Evolutionary conservation across 768 basidiomycete genomes (phyloP).

Genomic region (Boletus vermiculosoides): DNA sequence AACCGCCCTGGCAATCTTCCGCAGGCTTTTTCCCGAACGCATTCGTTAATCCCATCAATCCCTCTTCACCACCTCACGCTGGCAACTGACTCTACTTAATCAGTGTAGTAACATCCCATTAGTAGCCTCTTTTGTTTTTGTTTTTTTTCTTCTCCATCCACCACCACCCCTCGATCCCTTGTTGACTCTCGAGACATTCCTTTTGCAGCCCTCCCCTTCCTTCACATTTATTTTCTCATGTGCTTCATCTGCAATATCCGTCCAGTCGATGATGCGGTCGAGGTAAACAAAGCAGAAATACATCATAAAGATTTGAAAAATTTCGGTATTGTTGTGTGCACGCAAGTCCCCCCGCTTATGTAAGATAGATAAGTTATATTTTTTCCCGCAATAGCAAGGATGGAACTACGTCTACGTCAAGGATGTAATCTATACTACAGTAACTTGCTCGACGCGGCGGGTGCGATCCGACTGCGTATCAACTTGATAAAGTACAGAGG

Average conservation of each 20-base stretch:
- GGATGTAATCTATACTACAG: constrained; percentile 40
- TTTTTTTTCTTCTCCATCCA: no score
- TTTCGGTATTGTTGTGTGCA: neutral
- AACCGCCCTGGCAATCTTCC: constrained; percentile 52
- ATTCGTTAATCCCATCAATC: constrained; percentile 47
- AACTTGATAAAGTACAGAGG: constrained; percentile 91
- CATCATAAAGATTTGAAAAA: constrained; percentile 37
- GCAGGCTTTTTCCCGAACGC: constrained; percentile 46
- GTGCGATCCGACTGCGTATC: constrained; percentile 81
- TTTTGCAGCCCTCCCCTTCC: neutral
- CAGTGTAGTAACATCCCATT: constrained; percentile 22
- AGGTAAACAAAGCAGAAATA: constrained; percentile 36
- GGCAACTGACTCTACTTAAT: constrained; percentile 31
- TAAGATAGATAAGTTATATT: neutral
- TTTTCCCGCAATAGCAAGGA: neutral
- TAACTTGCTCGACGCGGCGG: constrained; percentile 92
- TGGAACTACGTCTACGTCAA: neutral
- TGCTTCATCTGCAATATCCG: constrained; percentile 32
- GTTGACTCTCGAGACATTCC: constrained; percentile 15
- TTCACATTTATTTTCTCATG: neutral
- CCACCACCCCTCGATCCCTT: neutral
- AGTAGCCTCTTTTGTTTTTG: constrained; percentile 7
- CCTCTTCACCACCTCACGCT: constrained; percentile 47
- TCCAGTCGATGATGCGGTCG: constrained; percentile 14
- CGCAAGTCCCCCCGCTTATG: neutral